Base-by-base conservation (phyloP, 2,329 filamentous ascomycete species). In the Teratosphaeria epicoccoides region DNA sequence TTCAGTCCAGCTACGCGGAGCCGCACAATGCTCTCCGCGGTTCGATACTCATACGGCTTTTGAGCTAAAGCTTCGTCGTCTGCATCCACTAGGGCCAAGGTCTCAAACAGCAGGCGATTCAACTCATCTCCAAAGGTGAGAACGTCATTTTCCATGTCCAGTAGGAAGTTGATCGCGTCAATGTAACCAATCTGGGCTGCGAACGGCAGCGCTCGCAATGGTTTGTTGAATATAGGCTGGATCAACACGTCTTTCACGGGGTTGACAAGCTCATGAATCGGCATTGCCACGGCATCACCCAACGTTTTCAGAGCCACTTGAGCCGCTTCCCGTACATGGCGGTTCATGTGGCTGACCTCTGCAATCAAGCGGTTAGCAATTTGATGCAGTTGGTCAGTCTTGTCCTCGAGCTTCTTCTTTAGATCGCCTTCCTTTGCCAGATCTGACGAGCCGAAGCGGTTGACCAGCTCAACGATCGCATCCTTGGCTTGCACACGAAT, bases 181-280 rank as follows among this genome's bases (percentile, higher is more conserved):
- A 99, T 96, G 65, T 95, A 97, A 3, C 93, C 94, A 59, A 98
- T 98, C 71, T 98, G 94, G 2, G 88, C 91, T 4, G 88, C 79
- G 65, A 98, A 98, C 0, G 93, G 93, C 55, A 99, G 74, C 0
- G 93, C 94, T 55, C 93, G 81, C 20, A 99, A 71, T 12, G 93
- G 93, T 67, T 99, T 99, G 59, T 88, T 87, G 73, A 93, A 98
- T 46, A 99, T 96, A 0, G 90, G 88, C 54, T 84, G 79, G n/a
- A 97, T 75, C 29, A 97, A 78, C 26, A 88, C 80, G 53, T 97
- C 90, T 69, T 93, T 95, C 62, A 95, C 88, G 0, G 90, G 90
- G 57, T 86, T 82, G 37, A 98, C 80, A 37, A 98, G 75, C 68
- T 97, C 90, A 73, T 89, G 87, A 3, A 96, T 82, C 60, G 93